Conservation (phyloP, 192 early-diverging fungal genomes). For the Coemansia sp. region DNA sequence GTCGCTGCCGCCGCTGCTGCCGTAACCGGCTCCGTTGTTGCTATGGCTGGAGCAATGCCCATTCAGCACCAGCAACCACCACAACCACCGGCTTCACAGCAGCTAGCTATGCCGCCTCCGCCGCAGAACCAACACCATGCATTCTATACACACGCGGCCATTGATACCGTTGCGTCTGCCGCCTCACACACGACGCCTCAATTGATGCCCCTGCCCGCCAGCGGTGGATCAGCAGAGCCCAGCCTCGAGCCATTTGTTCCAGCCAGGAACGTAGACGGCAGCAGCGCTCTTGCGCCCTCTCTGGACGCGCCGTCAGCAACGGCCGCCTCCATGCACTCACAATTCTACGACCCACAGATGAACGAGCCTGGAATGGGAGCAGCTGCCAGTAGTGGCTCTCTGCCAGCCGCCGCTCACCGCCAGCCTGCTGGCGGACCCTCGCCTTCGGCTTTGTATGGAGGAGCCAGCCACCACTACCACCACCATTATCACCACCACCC, state of each 20-base stretch:
- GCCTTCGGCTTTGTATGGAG: slow-evolving; percentile 6
- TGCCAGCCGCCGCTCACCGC: neutral
- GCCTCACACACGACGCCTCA: neutral
- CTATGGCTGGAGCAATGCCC: slow-evolving; percentile 15
- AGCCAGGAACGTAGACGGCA: no score
- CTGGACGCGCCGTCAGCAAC: neutral
- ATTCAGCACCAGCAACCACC: slow-evolving; percentile 16
- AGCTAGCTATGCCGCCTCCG: no score
- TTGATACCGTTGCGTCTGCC: neutral
- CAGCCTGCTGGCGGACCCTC: slow-evolving; percentile 19
- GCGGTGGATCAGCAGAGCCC: neutral
- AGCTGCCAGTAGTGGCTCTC: no score
- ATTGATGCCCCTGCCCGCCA: neutral
- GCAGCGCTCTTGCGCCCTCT: no score
- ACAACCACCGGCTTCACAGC: neutral
- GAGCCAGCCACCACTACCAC: slow-evolving; percentile 1
- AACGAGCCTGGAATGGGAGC: no score
- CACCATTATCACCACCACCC: slow-evolving; percentile 27
- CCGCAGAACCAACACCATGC: slow-evolving; percentile 4
- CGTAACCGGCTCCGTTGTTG: slow-evolving; percentile 20
- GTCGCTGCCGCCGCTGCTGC: slow-evolving; percentile 27
- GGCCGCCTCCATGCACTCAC: neutral
- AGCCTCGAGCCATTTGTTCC: neutral
- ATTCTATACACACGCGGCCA: neutral
- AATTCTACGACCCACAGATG: neutral